Percentiles rank a stretch among this genome's conserved stretches.
Conservation (phyloP, 257 asterid species). For the Cinchona pubescens region DNA sequence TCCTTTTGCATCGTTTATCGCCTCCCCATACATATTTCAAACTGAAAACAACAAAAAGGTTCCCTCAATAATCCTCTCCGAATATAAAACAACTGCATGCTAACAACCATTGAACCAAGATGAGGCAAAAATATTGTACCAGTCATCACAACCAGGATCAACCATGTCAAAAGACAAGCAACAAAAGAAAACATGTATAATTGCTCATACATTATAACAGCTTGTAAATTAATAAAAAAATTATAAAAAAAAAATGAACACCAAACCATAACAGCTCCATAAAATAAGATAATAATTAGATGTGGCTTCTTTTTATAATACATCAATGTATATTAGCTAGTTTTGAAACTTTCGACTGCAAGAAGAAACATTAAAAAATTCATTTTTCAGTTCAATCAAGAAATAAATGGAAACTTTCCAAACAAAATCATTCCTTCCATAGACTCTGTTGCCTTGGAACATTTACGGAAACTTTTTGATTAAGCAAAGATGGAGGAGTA, state of each 20-base stretch:
- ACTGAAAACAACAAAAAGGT: conserved; percentile 25
- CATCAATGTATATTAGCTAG: too few relatives aligned
- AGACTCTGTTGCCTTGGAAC: not conserved
- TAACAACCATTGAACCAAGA: not conserved
- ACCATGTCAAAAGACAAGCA: not conserved
- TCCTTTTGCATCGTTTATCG: conserved; percentile 39
- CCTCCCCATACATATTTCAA: conserved; percentile 45
- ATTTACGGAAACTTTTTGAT: not conserved
- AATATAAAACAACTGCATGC: not conserved
- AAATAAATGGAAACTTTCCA: not conserved
- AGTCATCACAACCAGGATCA: not conserved
- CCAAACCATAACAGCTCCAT: not conserved
- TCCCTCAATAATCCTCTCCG: not conserved
- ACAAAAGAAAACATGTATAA: not conserved
- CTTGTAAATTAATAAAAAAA: too few relatives aligned
- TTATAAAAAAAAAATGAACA: too few relatives aligned
- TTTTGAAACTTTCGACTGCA: not conserved
- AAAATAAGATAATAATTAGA: not conserved
- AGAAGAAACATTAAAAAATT: too few relatives aligned
- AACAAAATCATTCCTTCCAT: not conserved
- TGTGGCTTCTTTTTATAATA: too few relatives aligned
- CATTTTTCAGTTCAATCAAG: not conserved
- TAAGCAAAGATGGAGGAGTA: not conserved
- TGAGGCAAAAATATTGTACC: too few relatives aligned
- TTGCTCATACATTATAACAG: not conserved